phyloP scores from a whole-genome alignment of 164 flowering plant species.

The Nymphaea thermarum region DNA sequence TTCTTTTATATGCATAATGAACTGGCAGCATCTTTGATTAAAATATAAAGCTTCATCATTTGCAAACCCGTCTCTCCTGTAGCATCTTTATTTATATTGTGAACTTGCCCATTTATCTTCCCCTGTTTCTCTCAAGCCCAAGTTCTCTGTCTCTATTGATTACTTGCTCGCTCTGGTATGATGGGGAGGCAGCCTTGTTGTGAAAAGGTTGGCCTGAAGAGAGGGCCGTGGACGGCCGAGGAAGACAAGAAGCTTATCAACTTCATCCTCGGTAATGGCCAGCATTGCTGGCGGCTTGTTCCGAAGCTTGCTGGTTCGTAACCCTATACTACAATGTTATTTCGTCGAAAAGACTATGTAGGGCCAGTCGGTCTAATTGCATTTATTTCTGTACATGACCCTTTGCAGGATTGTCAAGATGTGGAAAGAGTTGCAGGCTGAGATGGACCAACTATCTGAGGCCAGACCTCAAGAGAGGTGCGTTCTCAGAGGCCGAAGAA shows the following conservation, averaged over 20 bases:
- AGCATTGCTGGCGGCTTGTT: constrained; percentile 68
- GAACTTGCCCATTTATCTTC: background rate
- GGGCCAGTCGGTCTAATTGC: too few relatives aligned
- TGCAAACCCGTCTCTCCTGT: constrained; percentile 11
- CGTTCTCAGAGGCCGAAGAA: constrained; percentile 47
- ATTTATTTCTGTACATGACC: background rate
- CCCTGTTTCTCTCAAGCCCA: background rate
- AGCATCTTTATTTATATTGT: background rate
- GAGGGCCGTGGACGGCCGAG: constrained; percentile 78
- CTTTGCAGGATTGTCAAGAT: constrained; percentile 49
- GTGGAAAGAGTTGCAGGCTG: constrained; percentile 77
- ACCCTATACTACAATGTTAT: background rate
- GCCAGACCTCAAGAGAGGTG: constrained; percentile 73
- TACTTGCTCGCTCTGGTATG: background rate
- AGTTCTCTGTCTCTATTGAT: background rate
- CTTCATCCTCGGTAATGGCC: constrained; percentile 72
- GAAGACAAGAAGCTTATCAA: constrained; percentile 71
- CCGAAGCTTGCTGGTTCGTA: constrained; percentile 68
- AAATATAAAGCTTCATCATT: constrained; percentile 15
- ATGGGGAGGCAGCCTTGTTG: constrained; percentile 86
- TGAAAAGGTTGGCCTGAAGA: constrained; percentile 61
- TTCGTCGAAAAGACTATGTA: too few relatives aligned
- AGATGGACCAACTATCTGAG: constrained; percentile 79
- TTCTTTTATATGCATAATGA: constrained; percentile 13
- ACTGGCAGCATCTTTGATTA: constrained; percentile 40